Conservation (phyloP, 108 stramenopile species). For the Nannochloropsis salina region DNA sequence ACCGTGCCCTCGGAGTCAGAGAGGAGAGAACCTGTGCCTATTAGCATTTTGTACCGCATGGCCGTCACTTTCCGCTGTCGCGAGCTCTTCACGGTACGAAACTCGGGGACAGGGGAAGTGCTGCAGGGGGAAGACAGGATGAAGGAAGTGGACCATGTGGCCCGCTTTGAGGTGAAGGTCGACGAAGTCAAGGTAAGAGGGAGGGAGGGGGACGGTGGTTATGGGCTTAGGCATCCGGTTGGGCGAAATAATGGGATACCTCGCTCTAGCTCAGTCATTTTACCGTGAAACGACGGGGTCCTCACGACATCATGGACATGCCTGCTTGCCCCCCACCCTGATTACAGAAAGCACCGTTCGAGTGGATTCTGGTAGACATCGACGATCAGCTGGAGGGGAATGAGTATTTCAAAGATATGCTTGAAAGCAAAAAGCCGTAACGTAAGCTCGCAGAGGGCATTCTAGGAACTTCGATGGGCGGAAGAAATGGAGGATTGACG, state of each 20-base stretch:
- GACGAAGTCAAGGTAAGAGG: neutral
- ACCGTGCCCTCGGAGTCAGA: neutral
- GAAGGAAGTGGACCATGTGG: neutral
- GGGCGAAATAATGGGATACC: too few relatives aligned
- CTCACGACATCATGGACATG: too few relatives aligned
- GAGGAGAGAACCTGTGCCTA: neutral
- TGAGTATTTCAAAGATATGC: neutral
- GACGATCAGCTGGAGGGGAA: neutral
- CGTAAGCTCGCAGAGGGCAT: too few relatives aligned
- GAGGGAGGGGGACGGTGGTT: neutral
- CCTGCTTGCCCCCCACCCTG: too few relatives aligned
- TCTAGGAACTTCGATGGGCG: too few relatives aligned
- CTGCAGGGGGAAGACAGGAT: neutral
- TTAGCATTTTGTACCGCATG: neutral
- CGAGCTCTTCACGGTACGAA: neutral
- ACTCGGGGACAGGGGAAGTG: neutral
- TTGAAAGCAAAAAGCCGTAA: neutral
- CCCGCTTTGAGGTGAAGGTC: neutral
- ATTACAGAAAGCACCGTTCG: neutral
- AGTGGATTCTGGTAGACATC: neutral
- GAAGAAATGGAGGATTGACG: too few relatives aligned
- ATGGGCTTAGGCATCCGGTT: too few relatives aligned
- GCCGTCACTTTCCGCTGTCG: neutral
- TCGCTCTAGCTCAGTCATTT: too few relatives aligned
- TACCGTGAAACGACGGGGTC: too few relatives aligned